Base-by-base conservation (phyloP, 495 filamentous ascomycete species). In the Penicillium coprophilum region DNA sequence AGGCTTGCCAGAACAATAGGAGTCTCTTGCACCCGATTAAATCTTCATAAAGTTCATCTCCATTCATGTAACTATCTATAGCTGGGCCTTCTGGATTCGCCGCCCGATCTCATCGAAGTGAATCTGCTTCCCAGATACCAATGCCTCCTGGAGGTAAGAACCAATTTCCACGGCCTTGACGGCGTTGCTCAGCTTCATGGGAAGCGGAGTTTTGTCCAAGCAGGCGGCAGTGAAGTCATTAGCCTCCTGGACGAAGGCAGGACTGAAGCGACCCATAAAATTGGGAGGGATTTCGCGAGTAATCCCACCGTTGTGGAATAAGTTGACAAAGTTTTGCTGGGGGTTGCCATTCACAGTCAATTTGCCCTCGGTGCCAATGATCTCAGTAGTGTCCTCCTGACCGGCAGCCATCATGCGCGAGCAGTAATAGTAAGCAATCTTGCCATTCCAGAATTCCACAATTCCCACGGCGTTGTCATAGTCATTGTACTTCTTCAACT, bases 291-390 rank as follows among this genome's bases (percentile, higher is more conserved):
- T 73, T 64, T 85, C 82, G 15, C 78, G 63, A 30, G 76, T 64
- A 11, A 85, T 71, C 1, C 83, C 81, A 8, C 55, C 59, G 2
- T 65, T 10, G 57, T 80, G 68, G 52, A 76, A 71, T 27, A 77
- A 64, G 53, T 82, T 77, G 43, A 85, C 80, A 21, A 83, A 71
- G 46, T 80, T 77, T 12, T 47, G 58, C 40, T 69, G 63, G 19
- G 82, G 82, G 44, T 81, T 75, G 32, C 66, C 74, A 55, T 85
- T 85, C 28, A 86, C 72, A 0, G 72, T 73, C 32, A 86, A 46
- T 63, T 85, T 85, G 2, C 83, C 84, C 56, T 78, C 71, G 0
- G 83, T 85, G 6, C 84, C 84, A 52, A 87, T 82, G 43, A 87
- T 77, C 65, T 87, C 84, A 0, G 83, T 84, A 45, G 75, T 79